phyloP scores from a whole-genome alignment of 306 rosid species.

The Quercus alba region DNA sequence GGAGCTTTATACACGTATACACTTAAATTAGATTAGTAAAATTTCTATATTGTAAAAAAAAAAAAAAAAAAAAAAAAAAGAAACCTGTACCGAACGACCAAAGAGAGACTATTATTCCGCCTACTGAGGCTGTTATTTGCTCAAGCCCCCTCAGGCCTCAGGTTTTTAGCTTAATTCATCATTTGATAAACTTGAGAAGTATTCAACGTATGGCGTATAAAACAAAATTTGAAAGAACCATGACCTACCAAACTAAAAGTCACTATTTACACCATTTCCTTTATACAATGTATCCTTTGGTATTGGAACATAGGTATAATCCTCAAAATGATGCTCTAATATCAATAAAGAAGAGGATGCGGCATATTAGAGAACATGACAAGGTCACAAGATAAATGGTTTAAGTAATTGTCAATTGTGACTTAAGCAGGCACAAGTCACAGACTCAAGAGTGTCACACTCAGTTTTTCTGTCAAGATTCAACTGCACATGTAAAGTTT shows the following conservation, averaged over 20 bases:
- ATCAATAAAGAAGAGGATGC: not conserved
- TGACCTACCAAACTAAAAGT: not conserved
- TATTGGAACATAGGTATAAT: not conserved
- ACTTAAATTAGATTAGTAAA: no score
- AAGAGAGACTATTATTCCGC: no score
- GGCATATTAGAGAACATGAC: not conserved
- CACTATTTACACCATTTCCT: not conserved
- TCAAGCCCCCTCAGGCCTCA: not conserved
- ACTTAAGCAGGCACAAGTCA: no score
- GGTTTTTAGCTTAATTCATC: not conserved
- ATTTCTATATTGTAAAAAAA: no score
- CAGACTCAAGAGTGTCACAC: no score
- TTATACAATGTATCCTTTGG: not conserved
- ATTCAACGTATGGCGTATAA: not conserved
- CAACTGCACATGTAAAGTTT: not conserved
- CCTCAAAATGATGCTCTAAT: not conserved
- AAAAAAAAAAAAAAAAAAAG: no score
- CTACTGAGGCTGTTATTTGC: not conserved
- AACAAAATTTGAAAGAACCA: not conserved
- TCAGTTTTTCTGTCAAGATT: not conserved
- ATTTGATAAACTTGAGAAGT: not conserved
- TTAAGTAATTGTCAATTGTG: not conserved
- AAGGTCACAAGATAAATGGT: not conserved
- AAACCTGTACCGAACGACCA: no score
- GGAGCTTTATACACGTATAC: fast-evolving